Percentiles rank a stretch among this genome's conserved stretches.
Evolutionary conservation across 1,139 yeast species (phyloP).

Genomic region (Debaryomyces subglobosus): DNA sequence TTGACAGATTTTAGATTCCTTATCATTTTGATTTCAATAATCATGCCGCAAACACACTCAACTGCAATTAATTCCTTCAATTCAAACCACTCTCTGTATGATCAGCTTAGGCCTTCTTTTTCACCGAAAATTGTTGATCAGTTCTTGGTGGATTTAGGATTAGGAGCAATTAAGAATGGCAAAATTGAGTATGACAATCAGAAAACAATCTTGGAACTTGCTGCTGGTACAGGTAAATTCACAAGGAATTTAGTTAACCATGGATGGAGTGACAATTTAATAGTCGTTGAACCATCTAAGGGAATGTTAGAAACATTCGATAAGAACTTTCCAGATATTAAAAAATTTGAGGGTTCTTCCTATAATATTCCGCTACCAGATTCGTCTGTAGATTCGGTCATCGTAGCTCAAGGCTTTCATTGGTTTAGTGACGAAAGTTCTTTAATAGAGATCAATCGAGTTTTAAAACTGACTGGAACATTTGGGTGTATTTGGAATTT

Average conservation of each 20-base stretch:
- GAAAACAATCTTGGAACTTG: slow-evolving; percentile 53
- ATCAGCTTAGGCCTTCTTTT: slow-evolving; percentile 59
- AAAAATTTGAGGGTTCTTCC: slow-evolving; percentile 45
- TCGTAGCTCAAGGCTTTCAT: slow-evolving; percentile 70
- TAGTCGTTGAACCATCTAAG: slow-evolving; percentile 59
- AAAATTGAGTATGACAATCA: slow-evolving; percentile 21
- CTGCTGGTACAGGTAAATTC: slow-evolving; percentile 71
- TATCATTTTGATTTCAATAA: background rate
- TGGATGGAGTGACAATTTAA: slow-evolving; percentile 42
- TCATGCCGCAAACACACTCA: slow-evolving; percentile 26
- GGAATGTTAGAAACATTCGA: slow-evolving; percentile 60
- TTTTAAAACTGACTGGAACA: slow-evolving; percentile 50
- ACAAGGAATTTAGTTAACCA: slow-evolving; percentile 47
- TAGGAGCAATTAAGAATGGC: slow-evolving; percentile 21
- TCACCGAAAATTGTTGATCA: slow-evolving; percentile 48
- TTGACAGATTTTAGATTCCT: background rate
- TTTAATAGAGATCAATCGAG: slow-evolving; percentile 53
- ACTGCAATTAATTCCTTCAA: slow-evolving; percentile 53
- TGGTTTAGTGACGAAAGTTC: slow-evolving; percentile 63
- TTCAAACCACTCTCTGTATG: slow-evolving; percentile 56
- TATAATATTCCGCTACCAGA: slow-evolving; percentile 53
- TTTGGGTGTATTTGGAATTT: slow-evolving; percentile 67
- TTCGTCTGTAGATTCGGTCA: slow-evolving; percentile 50
- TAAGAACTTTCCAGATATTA: slow-evolving; percentile 50
- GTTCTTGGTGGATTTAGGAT: slow-evolving; percentile 41